Evolutionary conservation across 2,329 filamentous ascomycete species (phyloP).

Genomic region (Dothiorella sarmentorum): DNA sequence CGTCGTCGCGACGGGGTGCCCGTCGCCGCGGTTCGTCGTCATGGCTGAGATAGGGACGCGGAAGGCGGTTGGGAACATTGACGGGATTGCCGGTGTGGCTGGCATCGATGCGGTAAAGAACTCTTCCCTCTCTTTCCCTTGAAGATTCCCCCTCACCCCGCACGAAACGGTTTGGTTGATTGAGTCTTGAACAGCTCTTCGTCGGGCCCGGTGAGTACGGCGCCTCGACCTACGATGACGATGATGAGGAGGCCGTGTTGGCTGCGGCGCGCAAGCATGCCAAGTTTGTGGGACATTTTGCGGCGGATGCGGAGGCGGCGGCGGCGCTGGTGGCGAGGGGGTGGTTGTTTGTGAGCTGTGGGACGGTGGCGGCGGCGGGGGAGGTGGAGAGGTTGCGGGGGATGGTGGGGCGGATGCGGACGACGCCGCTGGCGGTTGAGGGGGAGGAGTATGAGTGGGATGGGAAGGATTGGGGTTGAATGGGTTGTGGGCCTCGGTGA

Average conservation of each 20-base stretch:
- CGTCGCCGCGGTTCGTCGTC: conserved; percentile 10
- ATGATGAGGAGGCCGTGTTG: neutral
- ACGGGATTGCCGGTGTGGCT: neutral
- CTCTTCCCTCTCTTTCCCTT: neutral
- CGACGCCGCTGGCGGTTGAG: neutral
- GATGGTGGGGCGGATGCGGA: neutral
- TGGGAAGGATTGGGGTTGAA: conserved; percentile 4
- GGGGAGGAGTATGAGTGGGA: conserved; percentile 8
- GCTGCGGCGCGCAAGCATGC: neutral
- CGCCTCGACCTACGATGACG: neutral
- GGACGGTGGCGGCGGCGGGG: neutral
- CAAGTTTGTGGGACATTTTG: neutral
- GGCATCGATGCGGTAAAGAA: neutral
- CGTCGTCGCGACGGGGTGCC: neutral
- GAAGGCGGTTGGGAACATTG: neutral
- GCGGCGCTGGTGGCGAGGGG: neutral
- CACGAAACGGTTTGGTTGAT: no score
- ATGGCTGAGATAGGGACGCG: neutral
- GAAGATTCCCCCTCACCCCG: no score
- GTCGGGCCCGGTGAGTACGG: neutral
- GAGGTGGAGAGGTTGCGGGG: neutral
- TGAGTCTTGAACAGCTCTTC: conserved; percentile 11
- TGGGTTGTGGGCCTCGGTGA: no score
- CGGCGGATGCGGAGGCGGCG: neutral
- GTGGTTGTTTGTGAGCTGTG: conserved; percentile 9